These are phyloP conservation scores for Darksidea phi DNA, from an alignment of 495 filamentous ascomycete species.

Conservation along the genomic window DNA sequence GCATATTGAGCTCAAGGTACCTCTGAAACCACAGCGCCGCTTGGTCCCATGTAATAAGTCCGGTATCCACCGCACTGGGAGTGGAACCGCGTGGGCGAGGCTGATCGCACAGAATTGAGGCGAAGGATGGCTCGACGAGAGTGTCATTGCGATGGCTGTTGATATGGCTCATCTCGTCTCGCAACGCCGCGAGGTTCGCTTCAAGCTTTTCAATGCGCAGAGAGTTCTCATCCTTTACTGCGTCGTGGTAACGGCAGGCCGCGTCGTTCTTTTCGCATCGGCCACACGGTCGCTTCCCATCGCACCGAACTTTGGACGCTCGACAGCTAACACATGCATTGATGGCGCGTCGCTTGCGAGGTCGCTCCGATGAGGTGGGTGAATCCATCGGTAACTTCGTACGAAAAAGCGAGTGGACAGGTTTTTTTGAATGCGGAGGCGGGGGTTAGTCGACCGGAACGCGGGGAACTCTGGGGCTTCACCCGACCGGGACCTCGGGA, in stretches of 20 bases:
- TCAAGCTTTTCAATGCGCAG: constrained; percentile 17
- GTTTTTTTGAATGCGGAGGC: background rate
- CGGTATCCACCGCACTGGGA: background rate
- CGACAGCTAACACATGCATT: constrained; percentile 20
- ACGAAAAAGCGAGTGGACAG: background rate
- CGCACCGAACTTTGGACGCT: constrained; percentile 17
- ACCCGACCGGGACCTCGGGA: no score
- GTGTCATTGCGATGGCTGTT: background rate
- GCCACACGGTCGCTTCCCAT: constrained; percentile 18
- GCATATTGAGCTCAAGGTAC: background rate
- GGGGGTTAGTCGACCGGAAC: background rate
- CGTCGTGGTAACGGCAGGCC: constrained; percentile 11
- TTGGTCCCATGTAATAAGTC: constrained; percentile 12
- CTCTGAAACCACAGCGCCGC: constrained; percentile 24
- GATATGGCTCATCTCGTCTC: background rate
- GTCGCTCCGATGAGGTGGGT: background rate
- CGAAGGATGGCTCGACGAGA: background rate
- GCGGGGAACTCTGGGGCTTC: background rate
- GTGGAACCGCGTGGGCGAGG: background rate
- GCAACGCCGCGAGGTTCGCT: background rate
- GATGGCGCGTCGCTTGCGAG: constrained; percentile 22
- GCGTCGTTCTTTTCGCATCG: constrained; percentile 7
- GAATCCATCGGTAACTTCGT: constrained; percentile 24
- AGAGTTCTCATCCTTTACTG: constrained; percentile 9
- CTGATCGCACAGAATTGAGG: background rate